Base-by-base conservation (phyloP, 2,329 filamentous ascomycete genomes). In the Drechslerella coelobrocha region DNA sequence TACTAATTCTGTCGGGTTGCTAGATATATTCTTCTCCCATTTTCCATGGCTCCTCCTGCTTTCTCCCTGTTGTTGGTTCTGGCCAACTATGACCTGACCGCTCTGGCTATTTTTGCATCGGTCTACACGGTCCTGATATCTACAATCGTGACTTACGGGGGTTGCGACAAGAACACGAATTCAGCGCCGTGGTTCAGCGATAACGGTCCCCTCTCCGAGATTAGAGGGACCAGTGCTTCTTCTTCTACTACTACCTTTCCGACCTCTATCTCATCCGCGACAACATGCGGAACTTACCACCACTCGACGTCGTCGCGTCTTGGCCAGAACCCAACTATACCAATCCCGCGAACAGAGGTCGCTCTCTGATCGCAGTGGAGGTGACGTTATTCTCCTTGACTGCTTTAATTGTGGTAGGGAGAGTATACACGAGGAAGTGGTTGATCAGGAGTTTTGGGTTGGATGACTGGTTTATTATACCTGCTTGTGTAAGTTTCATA, bases 311-410 rank as follows among this genome's bases (percentile, higher is more conserved):
- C 19, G 60, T 80, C 48, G 73, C 75, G 17, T 76, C 77, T 73
- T 84, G 82, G 82, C 82, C 83, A 4, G 74, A 56, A 31, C 80
- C 82, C 6, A 84, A 84, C 72, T 81, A 81, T 73, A 71, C 79
- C 53, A 75, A 84, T 72, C 83, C 82, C 4, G 76, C 76, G 12
- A 80, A 79, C 26, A 78, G 81, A 69, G 81, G 81, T 10, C 78
- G 80, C 73, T 79, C 74, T 31, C 78, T 80, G 21, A 76, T 82
- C 10, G 77, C 82, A 21, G 75, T 81, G 4, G 79, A 81, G 23
- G 73, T 81, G 2, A 66, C 81, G 2, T 76, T 81, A 29, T 75
- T 80, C n/a, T 73, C 73, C 2, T 45, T 83, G 2, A 79, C 81
- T 0, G 76, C 80, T 8, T 26, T 81, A 0, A 75, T 82, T 1